These are phyloP conservation scores for Hyparrhenia diplandra DNA, from an alignment of 176 grass and related monocot genomes.

Conservation along the genomic window DNA sequence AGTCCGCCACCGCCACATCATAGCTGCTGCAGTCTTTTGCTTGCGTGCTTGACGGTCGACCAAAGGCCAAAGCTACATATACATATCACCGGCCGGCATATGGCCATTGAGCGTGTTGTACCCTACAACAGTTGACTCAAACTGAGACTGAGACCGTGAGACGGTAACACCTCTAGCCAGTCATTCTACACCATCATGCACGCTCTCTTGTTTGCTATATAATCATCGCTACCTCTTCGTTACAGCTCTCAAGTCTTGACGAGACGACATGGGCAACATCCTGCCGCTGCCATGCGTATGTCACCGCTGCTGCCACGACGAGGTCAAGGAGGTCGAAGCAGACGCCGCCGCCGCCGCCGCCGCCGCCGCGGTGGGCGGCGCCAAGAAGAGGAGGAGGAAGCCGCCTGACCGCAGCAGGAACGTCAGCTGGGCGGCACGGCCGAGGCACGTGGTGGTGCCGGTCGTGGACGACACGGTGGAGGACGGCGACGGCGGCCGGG, in stretches of 20 bases:
- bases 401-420: neutral
- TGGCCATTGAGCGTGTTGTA: neutral
- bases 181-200: neutral
- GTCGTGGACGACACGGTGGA: neutral
- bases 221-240: too few species aligned
- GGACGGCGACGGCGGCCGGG: neutral
- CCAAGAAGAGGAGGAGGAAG: neutral
- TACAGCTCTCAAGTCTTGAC: neutral
- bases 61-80: neutral
- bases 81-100: neutral
- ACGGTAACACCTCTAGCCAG: neutral
- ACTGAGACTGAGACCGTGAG: too few species aligned
- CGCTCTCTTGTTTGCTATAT: neutral
- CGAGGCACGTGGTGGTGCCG: constrained; percentile 27
- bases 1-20: too few species aligned
- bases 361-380: neutral
- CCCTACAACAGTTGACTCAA: neutral
- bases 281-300: constrained; percentile 23
- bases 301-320: neutral
- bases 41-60: neutral
- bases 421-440: neutral
- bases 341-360: too few species aligned
- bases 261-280: constrained; percentile 32
- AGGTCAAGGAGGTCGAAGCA: neutral
- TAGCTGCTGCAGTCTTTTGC: neutral